These are phyloP conservation scores for Phenoliferia sp. DNA, from an alignment of 1,284 basidiomycete species.

Conservation along the genomic window DNA sequence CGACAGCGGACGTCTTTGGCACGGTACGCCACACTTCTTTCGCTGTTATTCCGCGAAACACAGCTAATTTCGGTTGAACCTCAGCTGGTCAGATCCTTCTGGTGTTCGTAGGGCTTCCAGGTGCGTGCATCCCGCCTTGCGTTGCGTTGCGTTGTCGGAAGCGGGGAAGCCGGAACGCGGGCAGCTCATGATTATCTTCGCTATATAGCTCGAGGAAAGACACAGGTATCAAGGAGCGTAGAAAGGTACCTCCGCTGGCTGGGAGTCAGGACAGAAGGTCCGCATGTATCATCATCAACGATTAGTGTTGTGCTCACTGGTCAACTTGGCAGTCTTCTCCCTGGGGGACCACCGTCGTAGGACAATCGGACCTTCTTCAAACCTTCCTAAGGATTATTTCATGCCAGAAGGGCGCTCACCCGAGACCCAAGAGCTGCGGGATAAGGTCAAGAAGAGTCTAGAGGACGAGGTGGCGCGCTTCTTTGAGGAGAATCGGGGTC, in stretches of 20 bases:
- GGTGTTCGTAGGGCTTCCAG: slow-evolving; percentile 35
- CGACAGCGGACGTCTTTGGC: slow-evolving; percentile 30
- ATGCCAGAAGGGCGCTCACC: slow-evolving; percentile 57
- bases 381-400: slow-evolving; percentile 78
- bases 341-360: slow-evolving; percentile 91
- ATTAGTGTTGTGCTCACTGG: too few species aligned
- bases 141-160: not conserved
- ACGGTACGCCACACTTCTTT: slow-evolving; percentile 16
- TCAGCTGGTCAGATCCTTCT: slow-evolving; percentile 34
- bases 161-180: not conserved
- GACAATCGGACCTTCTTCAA: slow-evolving; percentile 78
- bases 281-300: not conserved
- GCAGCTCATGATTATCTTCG: not conserved
- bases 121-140: slow-evolving; percentile 2
- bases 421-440: slow-evolving; percentile 71
- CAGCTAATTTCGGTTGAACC: not conserved
- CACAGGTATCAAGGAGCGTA: slow-evolving; percentile 85
- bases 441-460: slow-evolving; percentile 69
- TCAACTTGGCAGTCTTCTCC: slow-evolving; percentile 62
- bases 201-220: slow-evolving; percentile 36
- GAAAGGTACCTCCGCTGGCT: slow-evolving; percentile 97
- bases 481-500: slow-evolving; percentile 70
- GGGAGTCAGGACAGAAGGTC: slow-evolving; percentile 78
- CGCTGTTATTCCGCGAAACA: not conserved
- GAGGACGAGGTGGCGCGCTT: slow-evolving; percentile 85